These are phyloP conservation scores for Scopulariopsis brevicaulis DNA, from an alignment of 2,329 filamentous ascomycete genomes.

Conservation along the genomic window DNA sequence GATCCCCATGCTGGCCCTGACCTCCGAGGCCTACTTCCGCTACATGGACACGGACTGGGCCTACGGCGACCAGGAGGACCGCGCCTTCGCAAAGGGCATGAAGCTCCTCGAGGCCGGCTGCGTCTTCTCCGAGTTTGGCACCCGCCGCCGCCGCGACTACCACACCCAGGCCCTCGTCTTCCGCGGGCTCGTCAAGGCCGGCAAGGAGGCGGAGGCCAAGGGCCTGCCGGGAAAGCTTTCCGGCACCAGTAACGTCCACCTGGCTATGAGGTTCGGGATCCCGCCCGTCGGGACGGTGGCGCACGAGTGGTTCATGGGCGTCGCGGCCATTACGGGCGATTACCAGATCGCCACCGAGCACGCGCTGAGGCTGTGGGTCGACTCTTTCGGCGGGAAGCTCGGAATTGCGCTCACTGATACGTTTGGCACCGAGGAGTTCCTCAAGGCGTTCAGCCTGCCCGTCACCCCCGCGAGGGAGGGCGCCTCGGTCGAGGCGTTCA, in stretches of 20 bases:
- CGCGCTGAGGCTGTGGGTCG: constrained; percentile 79
- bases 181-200: constrained; percentile 70
- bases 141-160: constrained; percentile 79
- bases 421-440: constrained; percentile 83
- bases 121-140: constrained; percentile 88
- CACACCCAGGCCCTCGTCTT: constrained; percentile 91
- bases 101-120: constrained; percentile 72
- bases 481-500: constrained; percentile 27
- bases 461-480: constrained; percentile 31
- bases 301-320: constrained; percentile 99
- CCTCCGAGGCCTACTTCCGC: constrained; percentile 94
- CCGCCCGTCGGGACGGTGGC: constrained; percentile 78
- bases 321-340: constrained; percentile 79
- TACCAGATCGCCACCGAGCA: constrained; percentile 78
- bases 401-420: constrained; percentile 91
- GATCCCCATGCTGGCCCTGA: constrained; percentile 83
- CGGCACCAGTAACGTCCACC: constrained; percentile 92
- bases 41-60: constrained; percentile 93
- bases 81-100: constrained; percentile 71
- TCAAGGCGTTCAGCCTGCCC: constrained; percentile 69
- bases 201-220: constrained; percentile 53
- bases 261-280: constrained; percentile 86
- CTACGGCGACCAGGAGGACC: constrained; percentile 75
- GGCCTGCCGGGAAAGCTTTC: constrained; percentile 63
- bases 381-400: constrained; percentile 76